These are phyloP conservation scores for Cyamopsis tetragonoloba DNA, from an alignment of 306 rosid genomes.

Conservation along the genomic window DNA sequence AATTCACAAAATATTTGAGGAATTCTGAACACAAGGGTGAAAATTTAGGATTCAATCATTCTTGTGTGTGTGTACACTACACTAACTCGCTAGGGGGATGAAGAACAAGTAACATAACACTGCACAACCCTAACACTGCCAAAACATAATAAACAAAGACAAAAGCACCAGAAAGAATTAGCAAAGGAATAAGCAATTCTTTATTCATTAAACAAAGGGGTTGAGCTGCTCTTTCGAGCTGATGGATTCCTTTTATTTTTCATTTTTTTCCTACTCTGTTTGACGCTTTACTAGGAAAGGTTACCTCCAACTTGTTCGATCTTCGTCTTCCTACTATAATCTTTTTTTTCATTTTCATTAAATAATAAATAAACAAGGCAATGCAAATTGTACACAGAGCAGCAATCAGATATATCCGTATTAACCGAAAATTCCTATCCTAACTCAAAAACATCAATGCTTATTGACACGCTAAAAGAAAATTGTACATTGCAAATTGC, in stretches of 20 bases:
- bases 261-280: background rate
- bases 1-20: background rate
- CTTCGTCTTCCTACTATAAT: background rate
- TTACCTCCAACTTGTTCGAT: background rate
- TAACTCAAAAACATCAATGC: background rate
- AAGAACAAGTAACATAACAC: background rate
- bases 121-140: background rate
- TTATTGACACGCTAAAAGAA: no score
- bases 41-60: background rate
- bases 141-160: background rate
- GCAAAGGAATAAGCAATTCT: background rate
- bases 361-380: background rate
- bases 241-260: background rate
- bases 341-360: background rate
- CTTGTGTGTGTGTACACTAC: no score
- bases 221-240: background rate
- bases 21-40: background rate
- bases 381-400: background rate
- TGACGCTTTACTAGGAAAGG: background rate
- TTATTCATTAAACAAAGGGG: background rate
- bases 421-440: background rate
- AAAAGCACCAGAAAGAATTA: background rate
- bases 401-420: background rate
- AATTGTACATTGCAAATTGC: background rate
- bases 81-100: background rate